A percentile compares a stretch with the other conserved stretches of the same genome.
phyloP scores from a whole-genome alignment of 495 filamentous ascomycete species.

The Trichocladium uniseriatum region DNA sequence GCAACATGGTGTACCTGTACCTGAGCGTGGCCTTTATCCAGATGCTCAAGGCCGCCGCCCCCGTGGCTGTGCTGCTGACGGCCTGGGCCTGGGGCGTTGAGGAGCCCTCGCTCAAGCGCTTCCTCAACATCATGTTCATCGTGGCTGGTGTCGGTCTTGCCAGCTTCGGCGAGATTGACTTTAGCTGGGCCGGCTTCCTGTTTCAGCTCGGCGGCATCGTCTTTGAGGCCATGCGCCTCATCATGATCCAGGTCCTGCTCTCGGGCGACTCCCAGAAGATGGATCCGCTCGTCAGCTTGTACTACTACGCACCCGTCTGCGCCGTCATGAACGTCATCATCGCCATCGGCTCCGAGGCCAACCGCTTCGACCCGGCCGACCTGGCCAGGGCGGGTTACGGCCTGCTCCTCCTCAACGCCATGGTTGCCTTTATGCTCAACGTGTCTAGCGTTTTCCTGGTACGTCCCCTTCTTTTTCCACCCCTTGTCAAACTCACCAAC shows the following conservation, averaged over 20 bases:
- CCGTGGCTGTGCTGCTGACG: conserved; percentile 57
- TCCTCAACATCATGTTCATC: conserved; percentile 64
- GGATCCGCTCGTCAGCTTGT: conserved; percentile 75
- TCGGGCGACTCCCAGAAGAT: conserved; percentile 59
- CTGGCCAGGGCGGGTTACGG: conserved; percentile 48
- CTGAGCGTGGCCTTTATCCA: conserved; percentile 72
- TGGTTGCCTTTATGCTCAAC: conserved; percentile 70
- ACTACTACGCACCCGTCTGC: conserved; percentile 78
- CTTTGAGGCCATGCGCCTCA: conserved; percentile 67
- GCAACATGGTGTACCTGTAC: conserved; percentile 66
- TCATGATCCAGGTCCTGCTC: conserved; percentile 68
- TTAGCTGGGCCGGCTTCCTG: conserved; percentile 57
- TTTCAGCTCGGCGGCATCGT: conserved; percentile 61
- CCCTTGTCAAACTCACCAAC: neutral
- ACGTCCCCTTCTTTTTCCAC: conserved; percentile 12
- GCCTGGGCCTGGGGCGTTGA: conserved; percentile 58
- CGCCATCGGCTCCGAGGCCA: conserved; percentile 50
- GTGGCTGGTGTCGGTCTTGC: conserved; percentile 65
- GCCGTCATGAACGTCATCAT: conserved; percentile 65
- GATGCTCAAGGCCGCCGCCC: conserved; percentile 70
- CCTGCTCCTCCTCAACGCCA: conserved; percentile 54
- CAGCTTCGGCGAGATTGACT: conserved; percentile 67
- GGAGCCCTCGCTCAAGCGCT: conserved; percentile 46
- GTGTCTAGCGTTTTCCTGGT: conserved; percentile 69
- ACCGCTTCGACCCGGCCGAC: conserved; percentile 43